Base-by-base conservation (phyloP, 2,329 filamentous ascomycete species). In the Chaetothyriales sp. region DNA sequence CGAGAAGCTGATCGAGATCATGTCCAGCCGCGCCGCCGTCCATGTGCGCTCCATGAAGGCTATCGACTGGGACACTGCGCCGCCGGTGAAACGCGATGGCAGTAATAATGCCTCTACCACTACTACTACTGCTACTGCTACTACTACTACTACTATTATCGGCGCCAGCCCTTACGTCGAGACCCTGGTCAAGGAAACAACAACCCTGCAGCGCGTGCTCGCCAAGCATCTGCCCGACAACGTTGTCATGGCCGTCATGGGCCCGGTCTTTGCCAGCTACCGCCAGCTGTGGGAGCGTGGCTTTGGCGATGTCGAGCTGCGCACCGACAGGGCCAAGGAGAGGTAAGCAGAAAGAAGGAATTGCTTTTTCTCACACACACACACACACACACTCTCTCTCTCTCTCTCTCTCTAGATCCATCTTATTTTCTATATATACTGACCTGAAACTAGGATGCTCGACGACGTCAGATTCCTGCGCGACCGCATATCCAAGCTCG, bases 1-100 rank as follows among this genome's bases (percentile, higher is more conserved):
- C 64, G 87, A 94, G 62, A 95, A 95, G 64, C 72, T 95, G 1
- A 84, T 94, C 18, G 87, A 94, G 57, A 95, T 95, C 48, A 93
- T 95, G 84, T 83, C 81, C 50, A 80, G 79, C 1, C 79, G 88
- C 4, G 86, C 86, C 1, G 71, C 78, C 3, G 71, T 81, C 5
- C 87, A 90, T 61, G 81, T 86, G 42, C 83, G 81, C 62, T 77
- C 79, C 20, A 81, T 95, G 72, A 82, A 78, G 63, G 77, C 78
- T 47, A 77, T 89, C 43, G 74, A 86, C 56, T 95, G 87, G 84
- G 82, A 90, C 57, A 63, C 66, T 18, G 56, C 44, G 18, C 62
- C 69, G 10, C 67, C 70, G 45, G 65, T 63, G 9, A 70, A 69
- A 43, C 62, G 68, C 48, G 32, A 39, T 15, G 28, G 28, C 28